Evolutionary conservation across 805 yeast species (phyloP).

Genomic region (Sugiyamaella valdiviana): DNA sequence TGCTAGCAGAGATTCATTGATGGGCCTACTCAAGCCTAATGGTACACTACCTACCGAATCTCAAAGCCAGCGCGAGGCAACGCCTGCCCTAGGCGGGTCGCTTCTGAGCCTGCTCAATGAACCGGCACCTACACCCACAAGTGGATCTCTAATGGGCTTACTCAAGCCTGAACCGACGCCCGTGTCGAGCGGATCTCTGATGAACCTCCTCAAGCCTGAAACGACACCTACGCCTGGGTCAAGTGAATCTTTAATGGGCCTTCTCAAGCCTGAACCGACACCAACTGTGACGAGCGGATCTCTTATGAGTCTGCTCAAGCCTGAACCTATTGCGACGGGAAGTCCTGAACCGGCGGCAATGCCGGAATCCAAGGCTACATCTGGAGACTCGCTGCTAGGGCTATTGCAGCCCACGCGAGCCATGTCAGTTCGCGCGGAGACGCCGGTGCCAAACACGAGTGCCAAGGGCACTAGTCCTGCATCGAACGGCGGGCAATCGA

Average conservation of each 20-base stretch:
- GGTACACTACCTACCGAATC: not conserved
- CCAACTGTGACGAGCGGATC: not conserved
- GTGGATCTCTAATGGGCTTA: not conserved
- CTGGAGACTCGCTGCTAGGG: not conserved
- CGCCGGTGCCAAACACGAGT: no score
- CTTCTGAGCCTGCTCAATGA: conserved; percentile 4
- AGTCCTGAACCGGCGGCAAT: not conserved
- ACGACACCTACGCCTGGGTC: not conserved
- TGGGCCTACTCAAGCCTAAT: conserved; percentile 7
- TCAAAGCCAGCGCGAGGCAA: not conserved
- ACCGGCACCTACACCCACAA: not conserved
- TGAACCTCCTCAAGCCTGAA: not conserved
- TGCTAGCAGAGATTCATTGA: not conserved
- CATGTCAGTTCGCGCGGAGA: no score
- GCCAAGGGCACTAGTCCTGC: no score
- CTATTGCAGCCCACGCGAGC: no score
- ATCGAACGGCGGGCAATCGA: not conserved
- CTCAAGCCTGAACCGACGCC: not conserved
- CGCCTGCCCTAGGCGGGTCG: not conserved
- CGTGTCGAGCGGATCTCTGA: not conserved
- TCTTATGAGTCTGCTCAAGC: conserved; percentile 4
- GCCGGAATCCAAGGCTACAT: not conserved
- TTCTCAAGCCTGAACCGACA: not conserved
- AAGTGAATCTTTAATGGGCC: not conserved
- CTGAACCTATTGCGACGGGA: not conserved